These are phyloP conservation scores for Cochlearia excelsa DNA, from an alignment of 345 rosid species.

Conservation along the genomic window DNA sequence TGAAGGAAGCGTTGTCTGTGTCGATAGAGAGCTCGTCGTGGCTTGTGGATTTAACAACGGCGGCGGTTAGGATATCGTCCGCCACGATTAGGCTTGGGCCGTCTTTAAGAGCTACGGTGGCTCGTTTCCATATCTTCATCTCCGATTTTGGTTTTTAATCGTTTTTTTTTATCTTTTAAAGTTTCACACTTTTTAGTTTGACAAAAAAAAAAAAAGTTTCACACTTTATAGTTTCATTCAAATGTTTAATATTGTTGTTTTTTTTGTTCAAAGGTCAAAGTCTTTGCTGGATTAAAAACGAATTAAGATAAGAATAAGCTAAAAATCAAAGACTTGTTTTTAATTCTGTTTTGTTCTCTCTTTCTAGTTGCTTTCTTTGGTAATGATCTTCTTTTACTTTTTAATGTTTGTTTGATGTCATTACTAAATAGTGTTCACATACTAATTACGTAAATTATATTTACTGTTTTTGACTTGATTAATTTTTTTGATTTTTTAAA, in stretches of 20 bases:
- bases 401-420: not conserved
- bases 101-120: conserved; percentile 66
- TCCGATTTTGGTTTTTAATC: not conserved
- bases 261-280: not conserved
- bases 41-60: conserved; percentile 73
- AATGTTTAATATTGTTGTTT: not conserved
- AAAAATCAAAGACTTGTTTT: conserved; percentile 12
- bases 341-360: not conserved
- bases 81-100: conserved; percentile 47
- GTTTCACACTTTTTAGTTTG: not conserved
- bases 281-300: not conserved
- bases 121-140: conserved; percentile 65
- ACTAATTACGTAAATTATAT: not conserved
- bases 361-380: conserved; percentile 6
- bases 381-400: not conserved
- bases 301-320: conserved; percentile 16
- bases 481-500: too few relatives aligned
- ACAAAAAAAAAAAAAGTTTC: too few relatives aligned
- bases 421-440: not conserved
- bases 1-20: conserved; percentile 50
- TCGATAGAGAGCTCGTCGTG: conserved; percentile 62
- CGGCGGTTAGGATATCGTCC: conserved; percentile 53
- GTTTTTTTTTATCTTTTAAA: not conserved
- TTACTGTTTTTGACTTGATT: too few relatives aligned
- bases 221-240: not conserved